Evolutionary conservation across 352 stramenopile genomes (phyloP), one percentile per base, ranked within the genome.

Genomic region (Stephanocyclus meneghinianus): DNA sequence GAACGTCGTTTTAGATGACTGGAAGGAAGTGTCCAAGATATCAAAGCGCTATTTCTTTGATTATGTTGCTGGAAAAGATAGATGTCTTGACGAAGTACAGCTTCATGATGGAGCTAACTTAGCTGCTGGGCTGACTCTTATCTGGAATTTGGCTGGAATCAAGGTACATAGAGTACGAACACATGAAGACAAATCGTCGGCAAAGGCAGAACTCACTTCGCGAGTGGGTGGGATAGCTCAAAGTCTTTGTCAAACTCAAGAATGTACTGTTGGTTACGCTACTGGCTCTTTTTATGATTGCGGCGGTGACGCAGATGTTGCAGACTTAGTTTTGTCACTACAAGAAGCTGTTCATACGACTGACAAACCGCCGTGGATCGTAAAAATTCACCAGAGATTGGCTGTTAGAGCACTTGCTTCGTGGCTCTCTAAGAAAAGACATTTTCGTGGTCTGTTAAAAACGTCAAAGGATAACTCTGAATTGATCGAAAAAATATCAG

Each of bases 121-220:
- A 32, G 29, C 50, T 72, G 32, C 62, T 21, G 61, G 50, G 37
- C 67, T 67, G 15, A 67, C 44, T 60, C 35, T 78, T 40, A 64
- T 72, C 32, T 67, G 47, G 60, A 78, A 78, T 50, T 78, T 78
- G n/a, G 48, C 71, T 65, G 71, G 71, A 1, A 61, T 78, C 40
- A 50, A 37, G 40, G 37, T 67, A 15, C 65, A 29, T 40, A 47
- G 35, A 53, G 2, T 21, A 16, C 45, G 37, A 29, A 40, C n/a
- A 62, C n/a, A 4, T 18, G 26, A 67, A 8, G 37, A 53, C 29
- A 13, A 53, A 1, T 32, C 59, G 16, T 9, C 35, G 50, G 50
- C 50, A 35, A 10, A 13, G 8, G 29, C 64, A 15, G 37, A 21
- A 30, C 2, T 13, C 13, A 51, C 32, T 45, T 78, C 61, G 7